Conservation (phyloP, 257 asterid species). For the Ocimum tenuiflorum region DNA sequence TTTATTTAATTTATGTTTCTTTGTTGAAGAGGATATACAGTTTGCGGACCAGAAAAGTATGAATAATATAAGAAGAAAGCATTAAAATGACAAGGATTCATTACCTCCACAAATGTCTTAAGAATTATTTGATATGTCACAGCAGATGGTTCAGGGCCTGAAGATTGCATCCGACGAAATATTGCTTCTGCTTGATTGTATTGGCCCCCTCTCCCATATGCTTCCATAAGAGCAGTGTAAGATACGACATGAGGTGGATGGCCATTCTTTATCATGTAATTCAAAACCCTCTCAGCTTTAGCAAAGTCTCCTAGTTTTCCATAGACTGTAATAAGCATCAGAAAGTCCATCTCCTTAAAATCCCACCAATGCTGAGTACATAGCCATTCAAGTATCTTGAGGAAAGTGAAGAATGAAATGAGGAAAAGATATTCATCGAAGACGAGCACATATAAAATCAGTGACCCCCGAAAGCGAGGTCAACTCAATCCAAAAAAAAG, state of each 20-base stretch:
- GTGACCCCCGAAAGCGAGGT: background rate
- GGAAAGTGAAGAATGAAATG: slow-evolving; percentile 6
- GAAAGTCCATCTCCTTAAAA: slow-evolving; percentile 85
- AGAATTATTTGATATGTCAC: slow-evolving; percentile 88
- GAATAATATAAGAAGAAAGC: background rate
- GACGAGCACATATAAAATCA: background rate
- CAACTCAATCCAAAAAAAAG: background rate
- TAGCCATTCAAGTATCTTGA: slow-evolving; percentile 93
- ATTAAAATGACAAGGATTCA: background rate
- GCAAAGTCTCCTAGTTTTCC: slow-evolving; percentile 82
- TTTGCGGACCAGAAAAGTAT: background rate
- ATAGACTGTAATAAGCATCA: slow-evolving; percentile 90
- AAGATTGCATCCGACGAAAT: slow-evolving; percentile 82
- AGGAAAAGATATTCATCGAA: background rate
- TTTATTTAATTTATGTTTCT: too few relatives aligned
- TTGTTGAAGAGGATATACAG: too few relatives aligned
- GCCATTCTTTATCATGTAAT: slow-evolving; percentile 70
- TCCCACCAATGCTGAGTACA: slow-evolving; percentile 95
- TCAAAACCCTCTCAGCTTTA: slow-evolving; percentile 76
- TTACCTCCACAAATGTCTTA: slow-evolving; percentile 79
- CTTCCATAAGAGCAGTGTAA: slow-evolving; percentile 95
- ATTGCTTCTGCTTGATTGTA: slow-evolving; percentile 81
- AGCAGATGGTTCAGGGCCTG: slow-evolving; percentile 98
- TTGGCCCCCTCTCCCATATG: slow-evolving; percentile 84
- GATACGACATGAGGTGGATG: slow-evolving; percentile 77